phyloP scores from a whole-genome alignment of 108 stramenopile genomes.

The Nannochloropsis salina region DNA sequence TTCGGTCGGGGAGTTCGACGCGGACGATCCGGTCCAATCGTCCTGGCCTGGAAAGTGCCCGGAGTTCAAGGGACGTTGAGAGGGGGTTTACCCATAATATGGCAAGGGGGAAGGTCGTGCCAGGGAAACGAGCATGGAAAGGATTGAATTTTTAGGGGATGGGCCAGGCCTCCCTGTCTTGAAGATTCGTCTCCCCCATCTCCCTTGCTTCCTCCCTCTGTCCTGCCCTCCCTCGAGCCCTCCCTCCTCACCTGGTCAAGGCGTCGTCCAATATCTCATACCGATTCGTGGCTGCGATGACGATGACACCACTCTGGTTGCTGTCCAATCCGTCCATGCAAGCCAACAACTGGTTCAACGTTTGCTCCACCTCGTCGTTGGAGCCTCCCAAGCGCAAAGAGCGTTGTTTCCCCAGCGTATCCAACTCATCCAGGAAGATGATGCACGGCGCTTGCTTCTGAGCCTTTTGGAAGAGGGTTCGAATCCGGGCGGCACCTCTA shows the following conservation, averaged over 20 bases:
- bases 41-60: constrained; percentile 19
- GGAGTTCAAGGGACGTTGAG: too few species aligned
- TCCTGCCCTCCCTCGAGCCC: background rate
- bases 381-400: constrained; percentile 31
- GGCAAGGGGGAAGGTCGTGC: too few species aligned
- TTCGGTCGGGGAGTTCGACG: constrained; percentile 45
- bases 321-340: constrained; percentile 57
- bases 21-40: constrained; percentile 54
- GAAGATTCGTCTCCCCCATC: too few species aligned
- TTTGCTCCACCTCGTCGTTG: constrained; percentile 56
- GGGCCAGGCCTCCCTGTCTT: too few species aligned
- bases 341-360: constrained; percentile 54
- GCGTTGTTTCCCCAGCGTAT: constrained; percentile 54
- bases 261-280: constrained; percentile 26
- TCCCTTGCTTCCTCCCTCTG: background rate
- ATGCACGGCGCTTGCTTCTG: constrained; percentile 56
- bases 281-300: constrained; percentile 34
- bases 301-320: constrained; percentile 39
- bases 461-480: constrained; percentile 69
- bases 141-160: too few species aligned
- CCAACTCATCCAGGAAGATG: constrained; percentile 57
- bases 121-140: too few species aligned
- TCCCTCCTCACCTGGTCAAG: background rate
- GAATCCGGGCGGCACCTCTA: constrained; percentile 80
- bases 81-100: too few species aligned